These are phyloP conservation scores for Alnus glutinosa DNA, from an alignment of 306 rosid genomes.

Conservation along the genomic window DNA sequence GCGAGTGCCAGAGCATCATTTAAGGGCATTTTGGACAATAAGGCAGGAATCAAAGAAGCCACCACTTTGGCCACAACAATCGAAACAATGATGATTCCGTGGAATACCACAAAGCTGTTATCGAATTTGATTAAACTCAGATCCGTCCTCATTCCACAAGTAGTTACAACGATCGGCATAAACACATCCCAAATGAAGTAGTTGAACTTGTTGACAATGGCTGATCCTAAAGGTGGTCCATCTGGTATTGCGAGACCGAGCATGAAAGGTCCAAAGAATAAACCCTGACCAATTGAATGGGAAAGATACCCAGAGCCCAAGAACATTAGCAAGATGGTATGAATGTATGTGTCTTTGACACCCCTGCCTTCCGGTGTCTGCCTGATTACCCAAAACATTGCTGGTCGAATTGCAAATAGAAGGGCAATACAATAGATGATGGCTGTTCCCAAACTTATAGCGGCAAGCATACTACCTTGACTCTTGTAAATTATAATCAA, in stretches of 20 bases:
- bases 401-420: slow-evolving; percentile 36
- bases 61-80: slow-evolving; percentile 23
- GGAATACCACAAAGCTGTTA: too few species aligned
- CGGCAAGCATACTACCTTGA: neutral
- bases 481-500: accelerated
- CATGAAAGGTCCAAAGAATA: too few species aligned
- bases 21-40: slow-evolving; percentile 38
- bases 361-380: slow-evolving; percentile 55
- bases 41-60: slow-evolving; percentile 21
- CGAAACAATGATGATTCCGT: neutral
- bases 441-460: neutral
- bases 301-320: slow-evolving; percentile 22
- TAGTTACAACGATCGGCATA: slow-evolving; percentile 27
- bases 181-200: too few species aligned
- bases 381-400: slow-evolving; percentile 46
- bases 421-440: neutral
- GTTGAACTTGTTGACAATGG: too few species aligned
- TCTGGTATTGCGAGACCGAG: too few species aligned
- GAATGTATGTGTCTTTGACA: slow-evolving; percentile 35
- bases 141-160: slow-evolving; percentile 45
- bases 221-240: too few species aligned
- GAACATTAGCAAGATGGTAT: slow-evolving; percentile 26
- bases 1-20: slow-evolving; percentile 14
- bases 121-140: neutral
- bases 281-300: slow-evolving; percentile 8